Evolutionary conservation across 2,329 filamentous ascomycete species (phyloP), one percentile per base, ranked within the genome.

Genomic region (Aquanectria penicillioides): DNA sequence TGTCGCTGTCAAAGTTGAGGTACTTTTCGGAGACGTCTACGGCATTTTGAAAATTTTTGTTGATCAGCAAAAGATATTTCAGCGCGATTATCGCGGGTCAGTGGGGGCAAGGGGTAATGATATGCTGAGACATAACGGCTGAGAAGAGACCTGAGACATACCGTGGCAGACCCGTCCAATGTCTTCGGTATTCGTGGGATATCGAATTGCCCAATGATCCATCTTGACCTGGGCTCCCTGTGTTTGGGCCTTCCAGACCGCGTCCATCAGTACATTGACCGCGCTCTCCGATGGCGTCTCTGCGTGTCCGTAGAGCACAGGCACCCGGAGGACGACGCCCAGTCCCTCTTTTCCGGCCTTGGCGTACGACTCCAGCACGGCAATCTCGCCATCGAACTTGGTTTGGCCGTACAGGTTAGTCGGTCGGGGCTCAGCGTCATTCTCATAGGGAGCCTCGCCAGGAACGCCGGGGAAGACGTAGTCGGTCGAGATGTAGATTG

Each of bases 151-250:
- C 38, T 68, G 53, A 67, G 63, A 76, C 80, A 66, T 79, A 88
- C 86, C 86, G 61, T 87, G 83, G 68, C 88, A 91, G 40, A 97
- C 91, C 33, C 94, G 83, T 15, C 84, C 93, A 15, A 97, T 89
- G 71, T 97, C 94, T 72, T 93, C 89, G 0, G 93, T 97, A 73
- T 95, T 95, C 7, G 93, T 97, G 8, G 93, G 93, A 77, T 92
- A 97, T 23, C 93, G 85, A 47, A 91, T 78, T 2, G 91, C 89
- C 88, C 92, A 97, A 74, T 96, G 89, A 70, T 97, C 93, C 88
- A 97, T 94, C 71, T 86, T 88, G 34, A 93, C 81, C 55, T 83
- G 83, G 2, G 81, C 81, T 5, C 81, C 84, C 31, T 81, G 78
- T 46, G 88, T 84, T 72, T 94, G 90, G 0, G 88, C 84, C 73